These are phyloP conservation scores for Colletotrichum limetticola DNA, from an alignment of 2,329 filamentous ascomycete species.

Conservation along the genomic window DNA sequence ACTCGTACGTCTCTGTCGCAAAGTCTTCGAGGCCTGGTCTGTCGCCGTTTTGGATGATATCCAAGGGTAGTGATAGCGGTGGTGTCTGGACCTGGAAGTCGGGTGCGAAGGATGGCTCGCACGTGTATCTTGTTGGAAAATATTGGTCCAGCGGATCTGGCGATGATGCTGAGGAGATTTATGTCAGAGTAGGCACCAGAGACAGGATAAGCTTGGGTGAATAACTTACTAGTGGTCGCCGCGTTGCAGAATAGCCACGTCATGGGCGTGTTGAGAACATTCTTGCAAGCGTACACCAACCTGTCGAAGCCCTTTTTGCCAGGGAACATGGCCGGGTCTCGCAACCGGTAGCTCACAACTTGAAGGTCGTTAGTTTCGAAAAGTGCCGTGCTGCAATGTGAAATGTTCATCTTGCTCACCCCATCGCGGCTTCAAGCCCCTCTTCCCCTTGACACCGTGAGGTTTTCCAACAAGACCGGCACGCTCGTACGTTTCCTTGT, in stretches of 20 bases:
- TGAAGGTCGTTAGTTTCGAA: slow-evolving; percentile 40
- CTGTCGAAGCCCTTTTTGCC: slow-evolving; percentile 87
- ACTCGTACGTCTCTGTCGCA: slow-evolving; percentile 76
- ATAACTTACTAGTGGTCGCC: slow-evolving; percentile 51
- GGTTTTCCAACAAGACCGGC: slow-evolving; percentile 82
- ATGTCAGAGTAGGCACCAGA: slow-evolving; percentile 39
- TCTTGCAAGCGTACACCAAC: slow-evolving; percentile 80
- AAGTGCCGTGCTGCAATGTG: background rate
- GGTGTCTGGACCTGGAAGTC: slow-evolving; percentile 44
- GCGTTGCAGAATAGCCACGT: slow-evolving; percentile 85
- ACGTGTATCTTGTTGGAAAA: slow-evolving; percentile 55
- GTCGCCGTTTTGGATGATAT: slow-evolving; percentile 47
- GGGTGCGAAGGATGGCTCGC: slow-evolving; percentile 44
- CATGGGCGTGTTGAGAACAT: slow-evolving; percentile 74
- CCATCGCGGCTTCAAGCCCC: slow-evolving; percentile 76
- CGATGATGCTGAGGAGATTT: slow-evolving; percentile 49
- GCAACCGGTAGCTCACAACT: slow-evolving; percentile 84
- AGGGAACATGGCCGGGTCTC: slow-evolving; percentile 78
- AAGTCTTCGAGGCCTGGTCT: slow-evolving; percentile 69
- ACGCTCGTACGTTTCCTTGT: slow-evolving; percentile 84
- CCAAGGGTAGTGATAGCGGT: slow-evolving; percentile 40
- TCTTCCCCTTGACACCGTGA: slow-evolving; percentile 66
- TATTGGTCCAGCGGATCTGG: slow-evolving; percentile 61
- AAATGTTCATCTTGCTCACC: slow-evolving; percentile 57
- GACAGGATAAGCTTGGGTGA: slow-evolving; percentile 6